These are phyloP conservation scores for Corylus heterophylla DNA, from an alignment of 306 rosid species.

Conservation along the genomic window DNA sequence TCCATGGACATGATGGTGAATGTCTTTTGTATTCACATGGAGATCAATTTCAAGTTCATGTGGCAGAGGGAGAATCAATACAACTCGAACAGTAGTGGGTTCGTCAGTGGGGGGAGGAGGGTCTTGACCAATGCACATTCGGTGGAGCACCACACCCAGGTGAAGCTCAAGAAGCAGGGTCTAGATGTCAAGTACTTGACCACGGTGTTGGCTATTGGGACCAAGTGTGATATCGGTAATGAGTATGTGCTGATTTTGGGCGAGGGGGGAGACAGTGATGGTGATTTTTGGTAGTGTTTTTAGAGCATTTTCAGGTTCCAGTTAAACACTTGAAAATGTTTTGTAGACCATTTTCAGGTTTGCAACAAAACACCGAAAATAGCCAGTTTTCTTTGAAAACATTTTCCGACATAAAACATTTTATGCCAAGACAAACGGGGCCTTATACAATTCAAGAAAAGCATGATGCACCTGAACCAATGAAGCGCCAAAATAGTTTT, in stretches of 20 bases:
- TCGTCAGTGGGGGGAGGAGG: slow-evolving; percentile 72
- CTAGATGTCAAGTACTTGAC: slow-evolving; percentile 90
- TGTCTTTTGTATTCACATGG: slow-evolving; percentile 84
- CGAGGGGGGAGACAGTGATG: no score
- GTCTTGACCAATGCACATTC: slow-evolving; percentile 95
- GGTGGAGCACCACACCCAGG: slow-evolving; percentile 87
- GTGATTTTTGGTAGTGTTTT: no score
- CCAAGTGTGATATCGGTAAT: slow-evolving; percentile 84
- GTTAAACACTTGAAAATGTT: no score
- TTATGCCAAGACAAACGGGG: no score
- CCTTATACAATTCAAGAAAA: neutral
- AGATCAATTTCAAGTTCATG: slow-evolving; percentile 85
- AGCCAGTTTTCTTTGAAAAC: no score
- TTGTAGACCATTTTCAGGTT: no score
- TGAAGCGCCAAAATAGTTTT: neutral
- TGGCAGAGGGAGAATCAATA: slow-evolving; percentile 96
- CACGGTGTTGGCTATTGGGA: slow-evolving; percentile 88
- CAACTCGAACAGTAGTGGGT: slow-evolving; percentile 91
- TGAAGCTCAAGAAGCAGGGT: slow-evolving; percentile 93
- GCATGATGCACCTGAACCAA: neutral
- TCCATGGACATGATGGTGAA: slow-evolving; percentile 92
- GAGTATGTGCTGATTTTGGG: no score
- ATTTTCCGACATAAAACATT: no score
- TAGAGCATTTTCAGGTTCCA: no score
- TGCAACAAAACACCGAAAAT: no score